phyloP scores from a whole-genome alignment of 441 rosid species.

The Gossypium laxum region DNA sequence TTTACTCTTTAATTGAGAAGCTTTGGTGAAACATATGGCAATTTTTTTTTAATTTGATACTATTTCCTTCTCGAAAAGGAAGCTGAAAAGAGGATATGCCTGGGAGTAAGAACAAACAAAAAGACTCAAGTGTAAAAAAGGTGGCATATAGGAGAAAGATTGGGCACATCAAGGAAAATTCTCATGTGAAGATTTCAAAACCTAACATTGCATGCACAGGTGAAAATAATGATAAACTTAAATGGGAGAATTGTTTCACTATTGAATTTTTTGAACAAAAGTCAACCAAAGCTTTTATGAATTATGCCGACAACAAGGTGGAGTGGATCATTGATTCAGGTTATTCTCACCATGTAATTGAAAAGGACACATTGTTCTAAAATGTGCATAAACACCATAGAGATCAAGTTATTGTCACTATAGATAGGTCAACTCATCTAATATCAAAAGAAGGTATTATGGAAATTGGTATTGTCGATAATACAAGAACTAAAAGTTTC shows the following conservation, averaged over 20 bases:
- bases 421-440: not conserved
- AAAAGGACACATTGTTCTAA: not conserved
- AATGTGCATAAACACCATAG: not conserved
- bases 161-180: not conserved
- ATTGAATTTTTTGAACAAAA: not conserved
- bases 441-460: not conserved
- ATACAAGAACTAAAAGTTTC: not conserved
- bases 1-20: not conserved
- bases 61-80: not conserved
- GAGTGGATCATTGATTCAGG: not conserved
- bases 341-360: not conserved
- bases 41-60: not conserved
- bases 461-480: not conserved
- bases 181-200: not conserved
- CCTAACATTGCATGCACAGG: not conserved
- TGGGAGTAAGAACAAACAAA: not conserved
- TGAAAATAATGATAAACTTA: not conserved
- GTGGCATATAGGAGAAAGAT: not conserved
- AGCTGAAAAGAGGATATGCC: not conserved
- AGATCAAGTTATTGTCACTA: not conserved
- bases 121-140: not conserved
- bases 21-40: not conserved
- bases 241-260: not conserved
- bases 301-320: not conserved
- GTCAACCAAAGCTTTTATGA: not conserved